Percentiles rank a stretch among this genome's conserved stretches.
phyloP scores from a whole-genome alignment of 768 basidiomycete genomes.

The Calvatia gigantea region DNA sequence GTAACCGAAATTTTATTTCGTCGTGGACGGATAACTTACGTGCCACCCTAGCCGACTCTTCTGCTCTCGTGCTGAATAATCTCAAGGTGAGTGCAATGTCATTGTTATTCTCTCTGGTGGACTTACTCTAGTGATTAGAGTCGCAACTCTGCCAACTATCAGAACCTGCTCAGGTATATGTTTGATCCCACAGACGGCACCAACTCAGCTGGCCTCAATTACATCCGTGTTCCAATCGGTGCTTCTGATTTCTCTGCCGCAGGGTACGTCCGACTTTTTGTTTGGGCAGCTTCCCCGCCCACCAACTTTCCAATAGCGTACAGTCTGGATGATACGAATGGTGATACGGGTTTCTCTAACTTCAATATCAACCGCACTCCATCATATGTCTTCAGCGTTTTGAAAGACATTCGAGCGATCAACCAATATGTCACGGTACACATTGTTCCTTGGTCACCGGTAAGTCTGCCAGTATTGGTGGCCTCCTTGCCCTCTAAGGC shows the following conservation, averaged over 20 bases:
- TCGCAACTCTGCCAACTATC: slow-evolving; percentile 53
- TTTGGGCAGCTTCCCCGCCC: background rate
- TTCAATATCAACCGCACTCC: slow-evolving; percentile 62
- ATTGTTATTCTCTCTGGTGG: background rate
- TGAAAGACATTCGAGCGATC: slow-evolving; percentile 60
- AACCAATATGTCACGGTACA: slow-evolving; percentile 37
- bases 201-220: slow-evolving; percentile 63
- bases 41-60: slow-evolving; percentile 59
- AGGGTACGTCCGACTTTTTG: slow-evolving; percentile 34
- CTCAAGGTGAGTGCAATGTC: slow-evolving; percentile 48
- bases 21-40: background rate
- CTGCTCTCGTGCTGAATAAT: slow-evolving; percentile 55
- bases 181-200: slow-evolving; percentile 62
- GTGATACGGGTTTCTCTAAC: slow-evolving; percentile 52
- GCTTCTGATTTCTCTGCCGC: slow-evolving; percentile 69
- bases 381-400: slow-evolving; percentile 57
- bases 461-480: slow-evolving; percentile 25
- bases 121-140: slow-evolving; percentile 27
- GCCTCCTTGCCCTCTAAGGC: background rate
- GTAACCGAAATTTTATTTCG: slow-evolving; percentile 30
- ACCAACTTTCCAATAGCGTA: slow-evolving; percentile 40
- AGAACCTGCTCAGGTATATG: slow-evolving; percentile 51
- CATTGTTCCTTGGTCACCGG: slow-evolving; percentile 66
- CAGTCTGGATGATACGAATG: slow-evolving; percentile 59
- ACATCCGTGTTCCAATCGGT: slow-evolving; percentile 67